These are phyloP conservation scores for Tetraselmis chui DNA, from an alignment of 139 green algal genomes.

Conservation along the genomic window DNA sequence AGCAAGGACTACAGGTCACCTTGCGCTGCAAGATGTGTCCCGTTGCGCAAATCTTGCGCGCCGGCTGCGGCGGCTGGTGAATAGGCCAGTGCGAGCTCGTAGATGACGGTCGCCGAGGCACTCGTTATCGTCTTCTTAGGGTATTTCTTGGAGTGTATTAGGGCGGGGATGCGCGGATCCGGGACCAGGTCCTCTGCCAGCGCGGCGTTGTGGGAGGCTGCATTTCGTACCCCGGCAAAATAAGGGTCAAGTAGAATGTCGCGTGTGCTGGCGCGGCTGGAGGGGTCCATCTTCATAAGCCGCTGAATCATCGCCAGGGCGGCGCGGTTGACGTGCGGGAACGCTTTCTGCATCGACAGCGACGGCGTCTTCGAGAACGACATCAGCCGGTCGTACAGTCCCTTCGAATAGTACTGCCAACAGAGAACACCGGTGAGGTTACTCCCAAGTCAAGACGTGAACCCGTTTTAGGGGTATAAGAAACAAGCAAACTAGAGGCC, in stretches of 20 bases:
- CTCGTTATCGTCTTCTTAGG: too few relatives aligned
- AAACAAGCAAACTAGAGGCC: too few relatives aligned
- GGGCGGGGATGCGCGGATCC: background rate
- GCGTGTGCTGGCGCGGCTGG: background rate
- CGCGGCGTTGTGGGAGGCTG: background rate
- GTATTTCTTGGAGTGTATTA: background rate
- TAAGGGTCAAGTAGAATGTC: background rate
- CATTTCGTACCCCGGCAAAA: background rate
- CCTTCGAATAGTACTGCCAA: background rate
- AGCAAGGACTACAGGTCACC: too few relatives aligned
- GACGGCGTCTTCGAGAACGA: background rate
- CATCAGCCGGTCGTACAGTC: background rate
- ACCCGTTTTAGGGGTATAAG: too few relatives aligned
- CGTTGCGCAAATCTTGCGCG: too few relatives aligned
- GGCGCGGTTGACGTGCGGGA: background rate
- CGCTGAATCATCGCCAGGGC: background rate
- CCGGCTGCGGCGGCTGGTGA: too few relatives aligned
- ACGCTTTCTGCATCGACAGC: background rate
- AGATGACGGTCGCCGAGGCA: too few relatives aligned
- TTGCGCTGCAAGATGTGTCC: too few relatives aligned
- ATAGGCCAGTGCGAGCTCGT: too few relatives aligned
- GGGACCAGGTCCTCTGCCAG: background rate
- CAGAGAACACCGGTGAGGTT: too few relatives aligned
- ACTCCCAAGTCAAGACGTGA: too few relatives aligned
- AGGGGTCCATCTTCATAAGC: background rate